A percentile compares a stretch with the other conserved stretches of the same genome.
phyloP scores from a whole-genome alignment of 371 early-diverging fungal genomes.

The Mortierella sp. region DNA sequence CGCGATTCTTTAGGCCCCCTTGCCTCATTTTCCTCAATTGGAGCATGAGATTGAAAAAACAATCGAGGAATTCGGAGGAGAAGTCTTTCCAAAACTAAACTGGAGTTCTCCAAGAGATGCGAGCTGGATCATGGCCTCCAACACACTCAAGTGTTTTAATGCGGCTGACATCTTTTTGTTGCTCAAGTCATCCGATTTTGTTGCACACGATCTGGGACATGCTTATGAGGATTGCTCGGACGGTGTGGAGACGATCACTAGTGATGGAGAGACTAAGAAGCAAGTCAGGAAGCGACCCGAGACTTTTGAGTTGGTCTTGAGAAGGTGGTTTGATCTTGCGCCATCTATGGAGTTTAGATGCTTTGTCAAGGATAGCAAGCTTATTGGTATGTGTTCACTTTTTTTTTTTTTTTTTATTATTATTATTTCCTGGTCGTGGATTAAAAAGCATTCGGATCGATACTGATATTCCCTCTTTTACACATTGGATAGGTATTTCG shows the following conservation, averaged over 20 bases:
- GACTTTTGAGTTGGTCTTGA: constrained; percentile 73
- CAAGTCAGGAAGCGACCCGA: constrained; percentile 31
- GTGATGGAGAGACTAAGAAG: constrained; percentile 20
- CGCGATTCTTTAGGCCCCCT: constrained; percentile 14
- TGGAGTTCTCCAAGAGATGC: constrained; percentile 97
- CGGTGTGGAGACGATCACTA: background rate
- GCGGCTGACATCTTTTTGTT: constrained; percentile 85
- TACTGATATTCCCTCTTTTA: background rate
- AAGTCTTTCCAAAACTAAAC: constrained; percentile 91
- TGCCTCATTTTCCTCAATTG: constrained; percentile 68
- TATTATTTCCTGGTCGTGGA: constrained; percentile 21
- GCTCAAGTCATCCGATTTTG: constrained; percentile 91
- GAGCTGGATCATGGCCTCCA: constrained; percentile 85
- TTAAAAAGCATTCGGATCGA: no score
- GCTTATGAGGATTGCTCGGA: constrained; percentile 73
- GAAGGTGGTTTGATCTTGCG: constrained; percentile 86
- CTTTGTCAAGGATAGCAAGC: constrained; percentile 76
- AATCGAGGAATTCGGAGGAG: constrained; percentile 80
- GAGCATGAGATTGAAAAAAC: constrained; percentile 70
- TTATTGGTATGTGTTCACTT: constrained; percentile 66
- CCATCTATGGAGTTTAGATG: constrained; percentile 95
- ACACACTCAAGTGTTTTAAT: constrained; percentile 80
- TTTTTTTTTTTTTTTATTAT: constrained; percentile 1
- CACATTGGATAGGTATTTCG: constrained; percentile 58
- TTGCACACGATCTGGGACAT: constrained; percentile 86